Evolutionary conservation across 2,329 filamentous ascomycete genomes (phyloP).

Genomic region (Pyrenophora teres): DNA sequence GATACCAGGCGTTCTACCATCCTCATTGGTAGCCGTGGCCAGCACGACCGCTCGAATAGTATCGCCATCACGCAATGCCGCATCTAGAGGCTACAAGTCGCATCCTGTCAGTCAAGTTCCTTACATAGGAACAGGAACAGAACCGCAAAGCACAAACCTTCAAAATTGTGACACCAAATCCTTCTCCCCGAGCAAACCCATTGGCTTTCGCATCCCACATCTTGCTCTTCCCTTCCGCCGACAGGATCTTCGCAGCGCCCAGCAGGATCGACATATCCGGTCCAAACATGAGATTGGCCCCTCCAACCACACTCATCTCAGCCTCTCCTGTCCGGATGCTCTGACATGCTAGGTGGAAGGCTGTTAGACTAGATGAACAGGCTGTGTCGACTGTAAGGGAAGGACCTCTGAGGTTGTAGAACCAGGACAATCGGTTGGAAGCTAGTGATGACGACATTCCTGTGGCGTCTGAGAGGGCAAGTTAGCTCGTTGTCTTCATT

Average conservation of each 20-base stretch:
- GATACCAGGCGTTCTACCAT: conserved; percentile 62
- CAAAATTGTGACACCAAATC: conserved; percentile 31
- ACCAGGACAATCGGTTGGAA: conserved; percentile 19
- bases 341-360: conserved; percentile 26
- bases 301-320: conserved; percentile 44
- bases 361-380: conserved; percentile 24
- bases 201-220: conserved; percentile 36
- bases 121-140: too few species aligned
- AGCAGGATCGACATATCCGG: conserved; percentile 17
- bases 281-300: conserved; percentile 43
- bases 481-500: too few species aligned
- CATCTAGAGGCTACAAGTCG: conserved; percentile 11
- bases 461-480: neutral
- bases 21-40: conserved; percentile 49
- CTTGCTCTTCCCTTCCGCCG: conserved; percentile 29
- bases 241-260: conserved; percentile 9
- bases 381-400: conserved; percentile 28
- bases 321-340: conserved; percentile 30
- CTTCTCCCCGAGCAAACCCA: conserved; percentile 40
- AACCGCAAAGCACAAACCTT: conserved; percentile 17
- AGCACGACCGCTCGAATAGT: conserved; percentile 34
- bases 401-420: conserved; percentile 24
- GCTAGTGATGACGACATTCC: conserved; percentile 7
- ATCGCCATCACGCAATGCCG: conserved; percentile 35
- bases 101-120: neutral